Evolutionary conservation across 345 rosid species (phyloP).

Genomic region (Populus pruinosa): DNA sequence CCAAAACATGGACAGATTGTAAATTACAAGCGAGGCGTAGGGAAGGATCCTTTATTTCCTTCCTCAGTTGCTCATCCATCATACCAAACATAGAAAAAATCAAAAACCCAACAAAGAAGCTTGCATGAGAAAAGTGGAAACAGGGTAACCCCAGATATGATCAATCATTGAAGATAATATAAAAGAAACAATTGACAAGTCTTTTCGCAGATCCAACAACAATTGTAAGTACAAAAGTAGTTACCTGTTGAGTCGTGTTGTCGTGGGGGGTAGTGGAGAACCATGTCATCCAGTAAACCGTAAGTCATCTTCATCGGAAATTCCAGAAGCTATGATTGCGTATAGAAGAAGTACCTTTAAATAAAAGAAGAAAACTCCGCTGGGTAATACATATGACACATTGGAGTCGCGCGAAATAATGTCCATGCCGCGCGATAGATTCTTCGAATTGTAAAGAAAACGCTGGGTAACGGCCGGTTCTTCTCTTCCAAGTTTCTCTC

Average conservation of each 20-base stretch:
- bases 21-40: background rate
- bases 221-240: background rate
- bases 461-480: background rate
- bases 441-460: too few relatives aligned
- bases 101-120: too few relatives aligned
- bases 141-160: background rate
- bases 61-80: background rate
- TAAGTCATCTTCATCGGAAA: background rate
- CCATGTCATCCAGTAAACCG: background rate
- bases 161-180: background rate
- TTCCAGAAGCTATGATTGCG: too few relatives aligned
- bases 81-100: too few relatives aligned
- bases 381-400: background rate
- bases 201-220: background rate
- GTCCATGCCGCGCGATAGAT: background rate
- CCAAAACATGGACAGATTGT: background rate
- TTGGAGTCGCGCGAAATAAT: background rate
- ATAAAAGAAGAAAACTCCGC: too few relatives aligned
- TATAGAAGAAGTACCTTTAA: too few relatives aligned
- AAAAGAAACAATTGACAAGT: too few relatives aligned
- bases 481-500: background rate
- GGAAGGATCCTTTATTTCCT: background rate
- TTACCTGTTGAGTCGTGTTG: background rate
- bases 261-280: background rate
- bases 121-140: too few relatives aligned